phyloP scores from a whole-genome alignment of 768 basidiomycete species.

The Tricholoma furcatifolium region DNA sequence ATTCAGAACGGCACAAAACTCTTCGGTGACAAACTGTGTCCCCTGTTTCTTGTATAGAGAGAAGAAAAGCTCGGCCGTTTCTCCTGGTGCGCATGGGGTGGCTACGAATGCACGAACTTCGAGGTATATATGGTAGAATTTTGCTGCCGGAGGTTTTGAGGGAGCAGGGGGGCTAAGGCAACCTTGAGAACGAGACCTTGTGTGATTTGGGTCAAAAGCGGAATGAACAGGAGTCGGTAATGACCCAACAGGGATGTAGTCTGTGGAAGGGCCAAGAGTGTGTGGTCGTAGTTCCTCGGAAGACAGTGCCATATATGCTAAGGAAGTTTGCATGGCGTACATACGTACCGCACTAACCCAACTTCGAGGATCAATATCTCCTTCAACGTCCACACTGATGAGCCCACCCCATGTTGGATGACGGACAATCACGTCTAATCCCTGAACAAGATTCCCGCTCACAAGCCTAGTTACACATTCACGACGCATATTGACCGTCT shows the following conservation, averaged over 20 bases:
- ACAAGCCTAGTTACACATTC: slow-evolving; percentile 90
- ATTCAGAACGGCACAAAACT: slow-evolving; percentile 86
- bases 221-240: slow-evolving; percentile 66
- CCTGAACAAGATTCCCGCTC: slow-evolving; percentile 87
- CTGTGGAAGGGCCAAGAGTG: slow-evolving; percentile 41
- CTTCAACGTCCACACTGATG: slow-evolving; percentile 87
- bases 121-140: slow-evolving; percentile 88
- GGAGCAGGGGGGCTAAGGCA: slow-evolving; percentile 27
- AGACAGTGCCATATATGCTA: slow-evolving; percentile 72
- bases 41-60: slow-evolving; percentile 87
- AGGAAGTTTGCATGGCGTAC: slow-evolving; percentile 85
- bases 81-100: slow-evolving; percentile 84
- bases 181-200: slow-evolving; percentile 38
- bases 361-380: slow-evolving; percentile 74
- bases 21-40: slow-evolving; percentile 88
- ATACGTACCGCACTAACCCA: slow-evolving; percentile 90
- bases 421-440: slow-evolving; percentile 92
- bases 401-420: slow-evolving; percentile 90
- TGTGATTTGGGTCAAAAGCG: slow-evolving; percentile 51
- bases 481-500: slow-evolving; percentile 74
- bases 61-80: slow-evolving; percentile 92
- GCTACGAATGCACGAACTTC: slow-evolving; percentile 93
- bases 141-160: slow-evolving; percentile 45
- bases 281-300: slow-evolving; percentile 41
- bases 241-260: slow-evolving; percentile 44